phyloP scores from a whole-genome alignment of 2,329 filamentous ascomycete genomes.

The Didymella segeticola region DNA sequence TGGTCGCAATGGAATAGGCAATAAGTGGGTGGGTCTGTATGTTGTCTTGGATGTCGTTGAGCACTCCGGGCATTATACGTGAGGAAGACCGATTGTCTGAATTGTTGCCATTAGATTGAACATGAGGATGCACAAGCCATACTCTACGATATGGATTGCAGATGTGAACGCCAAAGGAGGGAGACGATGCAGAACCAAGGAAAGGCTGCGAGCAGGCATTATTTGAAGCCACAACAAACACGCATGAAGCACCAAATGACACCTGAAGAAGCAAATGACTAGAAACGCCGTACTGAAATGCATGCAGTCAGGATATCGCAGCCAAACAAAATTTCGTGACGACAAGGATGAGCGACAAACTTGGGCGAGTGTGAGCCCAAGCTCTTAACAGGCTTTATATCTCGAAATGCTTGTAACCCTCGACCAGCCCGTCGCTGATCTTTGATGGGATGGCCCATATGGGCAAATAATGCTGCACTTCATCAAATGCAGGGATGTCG shows the following conservation, averaged over 20 bases:
- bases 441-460: slow-evolving; percentile 82
- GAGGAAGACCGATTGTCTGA: slow-evolving; percentile 19
- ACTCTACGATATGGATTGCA: slow-evolving; percentile 15
- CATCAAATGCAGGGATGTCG: slow-evolving; percentile 82
- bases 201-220: slow-evolving; percentile 8
- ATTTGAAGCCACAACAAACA: slow-evolving; percentile 19
- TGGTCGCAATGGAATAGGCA: slow-evolving; percentile 18
- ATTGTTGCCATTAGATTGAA: slow-evolving; percentile 34
- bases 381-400: slow-evolving; percentile 26
- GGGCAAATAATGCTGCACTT: slow-evolving; percentile 77
- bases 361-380: slow-evolving; percentile 27
- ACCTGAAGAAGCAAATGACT: slow-evolving; percentile 31
- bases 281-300: slow-evolving; percentile 42
- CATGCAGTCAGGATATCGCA: slow-evolving; percentile 41
- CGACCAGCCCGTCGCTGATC: slow-evolving; percentile 76
- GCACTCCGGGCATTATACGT: slow-evolving; percentile 28
- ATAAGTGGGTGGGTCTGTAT: slow-evolving; percentile 31
- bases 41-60: slow-evolving; percentile 30
- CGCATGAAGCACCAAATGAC: slow-evolving; percentile 35
- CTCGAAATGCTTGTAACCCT: slow-evolving; percentile 74
- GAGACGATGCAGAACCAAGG: background rate
- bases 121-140: slow-evolving; percentile 24
- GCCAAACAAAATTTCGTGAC: slow-evolving; percentile 37
- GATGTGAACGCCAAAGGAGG: slow-evolving; percentile 5
- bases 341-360: slow-evolving; percentile 33